Evolutionary conservation across 169 alveolate genomes (phyloP).

Genomic region (Plasmodium ovale): DNA sequence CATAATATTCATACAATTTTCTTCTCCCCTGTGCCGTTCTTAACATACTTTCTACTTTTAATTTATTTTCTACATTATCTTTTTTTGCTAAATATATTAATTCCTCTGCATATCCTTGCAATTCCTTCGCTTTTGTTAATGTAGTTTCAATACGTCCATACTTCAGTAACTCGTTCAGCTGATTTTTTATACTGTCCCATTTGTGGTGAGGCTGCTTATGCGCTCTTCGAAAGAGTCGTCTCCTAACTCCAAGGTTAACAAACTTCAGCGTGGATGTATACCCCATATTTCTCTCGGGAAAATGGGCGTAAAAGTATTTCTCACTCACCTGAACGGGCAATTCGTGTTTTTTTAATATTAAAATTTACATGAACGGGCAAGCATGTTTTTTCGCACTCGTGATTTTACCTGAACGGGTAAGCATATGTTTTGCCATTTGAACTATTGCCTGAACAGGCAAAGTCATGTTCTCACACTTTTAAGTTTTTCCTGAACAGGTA

Average conservation of each 20-base stretch:
- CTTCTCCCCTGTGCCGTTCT: slow-evolving; percentile 90
- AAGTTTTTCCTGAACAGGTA: no score
- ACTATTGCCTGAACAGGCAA: no score
- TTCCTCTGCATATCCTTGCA: slow-evolving; percentile 92
- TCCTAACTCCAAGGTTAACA: slow-evolving; percentile 85
- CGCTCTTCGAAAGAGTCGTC: slow-evolving; percentile 85
- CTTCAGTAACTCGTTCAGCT: slow-evolving; percentile 85
- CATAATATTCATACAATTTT: slow-evolving; percentile 85
- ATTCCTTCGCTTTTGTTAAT: slow-evolving; percentile 88
- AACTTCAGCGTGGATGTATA: slow-evolving; percentile 83
- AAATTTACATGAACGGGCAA: no score
- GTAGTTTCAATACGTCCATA: slow-evolving; percentile 89
- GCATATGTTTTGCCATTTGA: no score
- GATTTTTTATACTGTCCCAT: slow-evolving; percentile 89
- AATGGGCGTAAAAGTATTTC: no score
- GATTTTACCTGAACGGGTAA: no score
- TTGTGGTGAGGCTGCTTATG: slow-evolving; percentile 89
- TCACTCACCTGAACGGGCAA: no score
- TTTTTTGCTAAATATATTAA: slow-evolving; percentile 87
- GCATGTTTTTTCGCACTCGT: no score
- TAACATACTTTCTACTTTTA: slow-evolving; percentile 88
- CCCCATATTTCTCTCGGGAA: slow-evolving; percentile 80
- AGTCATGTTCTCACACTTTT: no score
- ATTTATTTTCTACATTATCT: slow-evolving; percentile 81
- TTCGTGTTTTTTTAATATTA: no score